These are phyloP conservation scores for grape (Vitis vinifera) DNA, from an alignment of 164 flowering plant genomes.

Conservation along the genomic window DNA sequence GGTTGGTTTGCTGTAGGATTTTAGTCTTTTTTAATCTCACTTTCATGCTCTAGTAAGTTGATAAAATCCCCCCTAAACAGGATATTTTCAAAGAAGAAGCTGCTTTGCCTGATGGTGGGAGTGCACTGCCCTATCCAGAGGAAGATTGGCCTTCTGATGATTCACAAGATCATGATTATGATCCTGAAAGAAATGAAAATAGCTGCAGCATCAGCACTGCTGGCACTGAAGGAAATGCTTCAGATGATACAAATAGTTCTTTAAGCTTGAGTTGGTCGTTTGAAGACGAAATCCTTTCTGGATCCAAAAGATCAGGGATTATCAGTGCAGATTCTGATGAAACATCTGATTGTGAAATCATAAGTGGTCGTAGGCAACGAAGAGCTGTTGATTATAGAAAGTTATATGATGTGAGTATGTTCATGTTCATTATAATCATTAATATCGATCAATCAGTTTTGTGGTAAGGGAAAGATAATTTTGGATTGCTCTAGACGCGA, in stretches of 20 bases:
- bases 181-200: constrained; percentile 61
- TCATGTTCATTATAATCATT: constrained; percentile 1
- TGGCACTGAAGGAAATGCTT: constrained; percentile 39
- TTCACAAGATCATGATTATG: constrained; percentile 89
- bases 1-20: constrained; percentile 37
- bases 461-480: background rate
- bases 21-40: background rate
- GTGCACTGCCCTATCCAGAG: constrained; percentile 39
- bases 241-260: constrained; percentile 51
- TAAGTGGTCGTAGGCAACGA: constrained; percentile 62
- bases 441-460: background rate
- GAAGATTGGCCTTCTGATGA: constrained; percentile 98
- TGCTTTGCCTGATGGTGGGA: constrained; percentile 45
- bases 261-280: constrained; percentile 64
- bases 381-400: constrained; percentile 75
- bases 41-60: background rate
- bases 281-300: constrained; percentile 47
- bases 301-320: constrained; percentile 29
- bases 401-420: constrained; percentile 78
- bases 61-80: constrained; percentile 30
- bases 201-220: constrained; percentile 31
- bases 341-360: constrained; percentile 40
- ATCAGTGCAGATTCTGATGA: constrained; percentile 41
- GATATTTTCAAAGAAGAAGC: constrained; percentile 92
- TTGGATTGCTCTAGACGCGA: no score